These are phyloP conservation scores for Ceratocystis huliohia DNA, from an alignment of 2,329 filamentous ascomycete species.

Conservation along the genomic window DNA sequence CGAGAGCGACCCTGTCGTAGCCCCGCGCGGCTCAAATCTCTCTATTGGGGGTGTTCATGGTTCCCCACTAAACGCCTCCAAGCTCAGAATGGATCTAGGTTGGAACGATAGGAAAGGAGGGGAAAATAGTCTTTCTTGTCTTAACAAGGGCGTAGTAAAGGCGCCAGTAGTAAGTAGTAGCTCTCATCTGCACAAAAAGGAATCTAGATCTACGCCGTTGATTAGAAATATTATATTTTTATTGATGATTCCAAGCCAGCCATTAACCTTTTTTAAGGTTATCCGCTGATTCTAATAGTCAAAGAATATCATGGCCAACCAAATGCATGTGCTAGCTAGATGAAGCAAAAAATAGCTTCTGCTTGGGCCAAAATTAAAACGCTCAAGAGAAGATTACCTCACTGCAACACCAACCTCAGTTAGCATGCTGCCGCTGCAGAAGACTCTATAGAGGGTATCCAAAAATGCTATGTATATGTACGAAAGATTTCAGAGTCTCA, in stretches of 20 bases:
- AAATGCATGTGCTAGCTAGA: background rate
- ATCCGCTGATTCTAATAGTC: background rate
- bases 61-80: too few species aligned
- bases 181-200: too few species aligned
- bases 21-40: too few species aligned
- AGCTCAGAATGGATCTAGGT: too few species aligned
- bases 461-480: background rate
- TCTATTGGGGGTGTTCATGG: too few species aligned
- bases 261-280: background rate
- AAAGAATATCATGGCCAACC: background rate
- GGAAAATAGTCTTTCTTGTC: too few species aligned
- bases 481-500: background rate
- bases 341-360: background rate
- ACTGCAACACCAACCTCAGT: background rate
- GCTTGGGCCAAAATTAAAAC: background rate
- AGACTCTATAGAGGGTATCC: slow-evolving; percentile 4
- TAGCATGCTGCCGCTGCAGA: background rate
- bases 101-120: too few species aligned
- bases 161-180: too few species aligned
- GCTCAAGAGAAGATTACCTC: background rate
- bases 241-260: background rate
- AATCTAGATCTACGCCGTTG: background rate
- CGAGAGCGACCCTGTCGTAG: too few species aligned
- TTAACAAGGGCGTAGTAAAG: too few species aligned
- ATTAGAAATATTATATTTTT: background rate